Conservation (phyloP, 768 basidiomycete species). For the Suillus placidus region DNA sequence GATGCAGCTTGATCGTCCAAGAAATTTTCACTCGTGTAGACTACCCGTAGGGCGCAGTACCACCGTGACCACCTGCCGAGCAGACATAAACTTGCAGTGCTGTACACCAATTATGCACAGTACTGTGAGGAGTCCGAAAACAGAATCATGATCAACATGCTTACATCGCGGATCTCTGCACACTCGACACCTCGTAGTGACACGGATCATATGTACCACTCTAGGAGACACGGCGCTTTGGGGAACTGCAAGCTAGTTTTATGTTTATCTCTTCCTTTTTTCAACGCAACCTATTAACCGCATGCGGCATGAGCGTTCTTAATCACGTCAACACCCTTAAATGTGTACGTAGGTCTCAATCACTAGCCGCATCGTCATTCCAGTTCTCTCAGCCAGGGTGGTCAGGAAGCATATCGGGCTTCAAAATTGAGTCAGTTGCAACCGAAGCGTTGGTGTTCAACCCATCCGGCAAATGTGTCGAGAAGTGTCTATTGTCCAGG, state of each 20-base stretch:
- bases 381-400: not conserved
- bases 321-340: constrained; percentile 10
- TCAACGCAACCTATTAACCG: not conserved
- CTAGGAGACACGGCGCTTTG: not conserved
- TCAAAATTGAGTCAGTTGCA: not conserved
- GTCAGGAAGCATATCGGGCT: not conserved
- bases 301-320: not conserved
- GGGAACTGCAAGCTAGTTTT: not conserved
- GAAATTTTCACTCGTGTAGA: not conserved
- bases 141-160: not conserved
- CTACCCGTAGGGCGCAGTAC: not conserved
- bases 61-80: not conserved
- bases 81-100: not conserved
- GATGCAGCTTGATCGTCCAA: not conserved
- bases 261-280: not conserved
- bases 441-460: not conserved
- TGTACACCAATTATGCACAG: not conserved
- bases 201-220: not conserved
- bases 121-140: not conserved
- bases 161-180: not conserved
- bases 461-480: not conserved
- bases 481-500: not conserved
- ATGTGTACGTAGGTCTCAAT: not conserved
- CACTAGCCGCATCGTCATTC: not conserved
- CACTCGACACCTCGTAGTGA: not conserved